These are phyloP conservation scores for Dothideomycetes sp. DNA, from an alignment of 2,329 filamentous ascomycete species.

Conservation along the genomic window DNA sequence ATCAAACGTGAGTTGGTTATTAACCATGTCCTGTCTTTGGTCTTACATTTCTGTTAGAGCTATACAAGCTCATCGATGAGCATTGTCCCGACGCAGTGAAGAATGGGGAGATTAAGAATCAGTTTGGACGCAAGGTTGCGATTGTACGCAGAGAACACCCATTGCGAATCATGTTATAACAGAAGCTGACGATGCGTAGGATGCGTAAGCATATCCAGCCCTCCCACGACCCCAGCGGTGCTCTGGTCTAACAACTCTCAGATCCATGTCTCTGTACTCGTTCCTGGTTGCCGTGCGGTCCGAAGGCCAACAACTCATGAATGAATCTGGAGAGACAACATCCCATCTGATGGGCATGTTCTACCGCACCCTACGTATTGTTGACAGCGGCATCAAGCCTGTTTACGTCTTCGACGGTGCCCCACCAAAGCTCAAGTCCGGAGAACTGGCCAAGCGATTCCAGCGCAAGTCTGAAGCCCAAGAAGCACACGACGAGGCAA, in stretches of 20 bases:
- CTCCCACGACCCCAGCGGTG: not conserved
- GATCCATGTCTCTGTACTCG: conserved; percentile 98
- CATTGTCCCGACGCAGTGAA: conserved; percentile 91
- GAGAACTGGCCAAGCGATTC: conserved; percentile 90
- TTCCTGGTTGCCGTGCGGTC: conserved; percentile 97
- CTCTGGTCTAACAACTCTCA: conserved; percentile 21
- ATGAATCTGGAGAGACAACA: conserved; percentile 88
- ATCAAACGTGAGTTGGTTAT: conserved; percentile 23
- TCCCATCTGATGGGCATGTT: conserved; percentile 99
- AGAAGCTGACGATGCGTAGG: conserved; percentile 23
- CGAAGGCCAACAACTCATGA: conserved; percentile 91
- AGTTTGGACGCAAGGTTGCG: conserved; percentile 95
- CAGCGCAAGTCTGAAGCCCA: conserved; percentile 88
- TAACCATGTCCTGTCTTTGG: too few species aligned
- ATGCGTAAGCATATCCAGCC: conserved; percentile 34
- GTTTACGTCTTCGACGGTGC: conserved; percentile 97
- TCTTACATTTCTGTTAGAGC: conserved; percentile 16
- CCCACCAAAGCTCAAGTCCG: conserved; percentile 93
- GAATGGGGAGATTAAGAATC: conserved; percentile 95
- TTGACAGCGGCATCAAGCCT: conserved; percentile 97
- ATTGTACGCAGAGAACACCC: conserved; percentile 49
- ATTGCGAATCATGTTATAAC: not conserved
- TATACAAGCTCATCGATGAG: conserved; percentile 37
- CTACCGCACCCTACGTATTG: conserved; percentile 94
- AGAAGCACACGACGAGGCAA: conserved; percentile 85